Evolutionary conservation across 2,329 filamentous ascomycete genomes (phyloP), one percentile per base, ranked within the genome.

Genomic region (Fusarium beomiforme): DNA sequence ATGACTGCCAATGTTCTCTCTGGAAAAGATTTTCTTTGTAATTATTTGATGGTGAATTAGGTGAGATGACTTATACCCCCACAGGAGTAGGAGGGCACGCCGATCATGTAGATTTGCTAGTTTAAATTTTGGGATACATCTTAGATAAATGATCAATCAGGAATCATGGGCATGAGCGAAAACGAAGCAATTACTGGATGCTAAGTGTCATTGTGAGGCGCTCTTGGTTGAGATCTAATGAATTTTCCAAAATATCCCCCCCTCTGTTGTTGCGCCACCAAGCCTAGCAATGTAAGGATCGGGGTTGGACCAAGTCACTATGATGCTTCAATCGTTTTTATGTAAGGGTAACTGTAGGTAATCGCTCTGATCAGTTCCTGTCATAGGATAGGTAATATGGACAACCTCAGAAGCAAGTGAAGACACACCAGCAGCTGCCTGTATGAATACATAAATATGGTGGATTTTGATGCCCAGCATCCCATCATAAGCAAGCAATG

Each of bases 21-120:
- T 69, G 69, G 71, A 62, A 75, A 70, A 56, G 63, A 69, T 71
- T 77, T 77, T 71, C 64, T 75, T 76, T 76, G 74, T 72, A 76
- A 51, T 64, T 73, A 69, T 68, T 72, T 74, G 51, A 74, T 65
- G 75, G 75, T 73, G 63, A 76, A 76, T 64, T 77, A 77, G 75
- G 76, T 69, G 73, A 77, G 75, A 75, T 74, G 75, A 75, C 71
- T 72, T 76, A 76, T 76, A 76, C 75, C 75, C 75, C 73, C 63
- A 47, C 66, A 72, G 73, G 65, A 77, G 64, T 63, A 76, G 67
- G 59, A 75, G 67, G 74, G 73, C 70, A 72, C 33, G 63, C 56
- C 58, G 59, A 68, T 67, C 50, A 76, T 64, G 73, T 71, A 66
- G 67, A 64, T 64, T 72, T 69, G 29, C 50, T 64, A 64, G 58